Base-by-base conservation (phyloP, 1,284 basidiomycete genomes). In the Moniliella sp. region DNA sequence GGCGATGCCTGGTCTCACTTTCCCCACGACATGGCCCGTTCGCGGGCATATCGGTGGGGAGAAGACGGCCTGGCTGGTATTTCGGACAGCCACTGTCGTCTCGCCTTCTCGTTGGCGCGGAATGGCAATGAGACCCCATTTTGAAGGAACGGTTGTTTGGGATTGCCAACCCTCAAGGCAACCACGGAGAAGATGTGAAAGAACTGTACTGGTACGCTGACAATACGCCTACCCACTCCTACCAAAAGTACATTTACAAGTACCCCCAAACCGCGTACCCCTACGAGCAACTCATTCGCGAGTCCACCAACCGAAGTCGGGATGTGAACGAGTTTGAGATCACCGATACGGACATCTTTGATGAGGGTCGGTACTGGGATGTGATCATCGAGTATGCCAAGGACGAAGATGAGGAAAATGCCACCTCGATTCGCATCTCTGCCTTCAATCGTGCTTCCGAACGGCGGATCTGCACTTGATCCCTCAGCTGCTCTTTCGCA, bases 161-260 rank as follows among this genome's bases (percentile, higher is more conserved):
- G 45, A 75, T 91, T 32, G 91, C 86, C 28, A 83, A 84, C 13
- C 80, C 84, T 60, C 78, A 97, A 65, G 68, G 65, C 26, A 97
- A 97, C 62, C 88, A 97, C 63, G 88, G 88, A 44, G 88, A 97
- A 64, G 88, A 97, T 60, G 82, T 86, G 65, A 94, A 94, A 65
- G 88, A 97, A 59, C 67, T 94, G 17, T 94, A 94, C 64, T 97
- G 86, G 61, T 94, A 97, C 63, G 72, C 94, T 45, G 88, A 94
- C 64, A 91, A 81, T 32, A 91, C 88, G 0, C 88, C 88, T 13
- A 93, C 86, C 1, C 88, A 97, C 61, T 88, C 82, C 18, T 97
- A 94, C 70, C 94, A 94, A 88, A 97, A 94, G 64, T 88, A 78
- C 64, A 66, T 93, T 39, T 93, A 93, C 74, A 94, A 94, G 63